Evolutionary conservation across 2,329 filamentous ascomycete genomes (phyloP), one percentile per base, ranked within the genome.

Genomic region (Neurospora sp.): DNA sequence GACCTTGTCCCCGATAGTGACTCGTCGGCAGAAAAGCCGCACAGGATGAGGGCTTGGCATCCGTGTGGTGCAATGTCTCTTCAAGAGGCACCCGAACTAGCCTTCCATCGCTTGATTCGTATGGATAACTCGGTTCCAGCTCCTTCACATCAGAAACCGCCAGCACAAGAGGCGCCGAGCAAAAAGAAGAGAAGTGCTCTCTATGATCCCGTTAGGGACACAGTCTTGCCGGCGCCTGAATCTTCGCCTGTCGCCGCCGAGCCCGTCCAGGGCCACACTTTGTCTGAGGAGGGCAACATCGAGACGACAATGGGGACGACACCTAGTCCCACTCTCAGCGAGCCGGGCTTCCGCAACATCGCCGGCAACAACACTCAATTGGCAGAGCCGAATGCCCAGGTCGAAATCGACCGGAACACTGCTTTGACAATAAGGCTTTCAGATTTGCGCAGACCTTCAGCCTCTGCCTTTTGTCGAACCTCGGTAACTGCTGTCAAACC

Each of bases 1-100:
- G 46, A 8, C 2, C 46, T 8, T 6, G 39, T 38, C 41, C n/a
- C 19, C 2, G 19, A 15, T 3, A 52, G 19, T 6, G 11, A 52
- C 19, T 3, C 19, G 11, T 15, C 0, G 46, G 19, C 12, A 12
- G 46, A 15, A 15, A 52, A 12, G 0, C 5, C 19, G 43, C 19
- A 1, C 6, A 15, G 6, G 1, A 1, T 0, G 19, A 1, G 28
- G 1, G 0, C 46, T 5, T 15, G 2, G 2, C 46, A 52, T 15
- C 11, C 6, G 23, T 11, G 2, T 52, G 46, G 19, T 1, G 1
- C 46, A 15, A 1, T 15, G 19, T 28, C 19, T 28, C 8, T 28
- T 3, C 19, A 28, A 52, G 19, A 28, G 46, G 8, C 2, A 15
- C 6, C 11, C 6, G 19, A 52, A 15, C 19, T 28, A 15, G 19